Evolutionary conservation across 257 asterid species (phyloP), one percentile per base, ranked within the genome.

Genomic region (Verbena officinalis): DNA sequence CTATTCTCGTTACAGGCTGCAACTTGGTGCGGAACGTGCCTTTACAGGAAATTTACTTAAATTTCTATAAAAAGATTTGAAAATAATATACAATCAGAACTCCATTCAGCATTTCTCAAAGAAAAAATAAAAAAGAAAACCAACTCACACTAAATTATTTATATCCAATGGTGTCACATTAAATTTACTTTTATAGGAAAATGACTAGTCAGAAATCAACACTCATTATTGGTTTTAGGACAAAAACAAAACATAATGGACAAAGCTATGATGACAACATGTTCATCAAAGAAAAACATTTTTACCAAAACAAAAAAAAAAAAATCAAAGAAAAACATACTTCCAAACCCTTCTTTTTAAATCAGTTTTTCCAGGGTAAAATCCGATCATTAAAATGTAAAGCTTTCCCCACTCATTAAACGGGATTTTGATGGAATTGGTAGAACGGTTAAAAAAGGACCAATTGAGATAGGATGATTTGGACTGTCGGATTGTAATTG

Each of bases 131-230:
- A n/a, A n/a, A n/a, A n/a, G n/a, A n/a, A n/a, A n/a, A n/a, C n/a
- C n/a, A n/a, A n/a, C n/a, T n/a, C 11, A 15, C 50, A 44, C 15
- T 44, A 44, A 44, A 44, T 44, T 44, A 9, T 15, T 40, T 11
- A 40, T 13, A 14, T 27, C 14, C 6, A 2, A 1, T 12, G 15
- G 7, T 45, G 46, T 30, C 21, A 12, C 33, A 23, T 46, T 62
- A 27, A 62, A 17, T 49, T 63, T 20, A 30, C 68, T 63, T 63
- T 49, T 52, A 20, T 49, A 17, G 36, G 59, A 63, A 63, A 63
- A 49, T 33, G 23, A 33, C 38, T 33, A 16, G 21, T 45, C 21
- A 62, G 53, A 62, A 31, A 31, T 9, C 30, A 2, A 20, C n/a
- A 10, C 55, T 31, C 7, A 49, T 49, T 49, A 19, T 19, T 49